Percentiles rank a stretch among this genome's conserved stretches.
Conservation (phyloP, 2,329 filamentous ascomycete genomes). For the Purpureocillium lavendulum region DNA sequence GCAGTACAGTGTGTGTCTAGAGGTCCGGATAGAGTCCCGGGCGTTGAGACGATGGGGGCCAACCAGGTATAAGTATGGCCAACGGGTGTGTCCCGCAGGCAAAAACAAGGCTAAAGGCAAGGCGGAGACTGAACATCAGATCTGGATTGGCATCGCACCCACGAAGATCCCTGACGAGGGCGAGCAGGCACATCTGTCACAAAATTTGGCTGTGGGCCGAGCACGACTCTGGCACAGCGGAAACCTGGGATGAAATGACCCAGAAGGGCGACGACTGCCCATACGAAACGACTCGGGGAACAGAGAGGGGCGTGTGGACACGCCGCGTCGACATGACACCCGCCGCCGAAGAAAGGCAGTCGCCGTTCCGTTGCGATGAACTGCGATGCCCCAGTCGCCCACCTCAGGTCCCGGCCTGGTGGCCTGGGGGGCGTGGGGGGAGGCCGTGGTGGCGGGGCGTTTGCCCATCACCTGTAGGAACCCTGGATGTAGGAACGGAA, state of each 20-base stretch:
- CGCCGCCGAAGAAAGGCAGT: too few relatives aligned
- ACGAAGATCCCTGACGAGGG: constrained; percentile 4
- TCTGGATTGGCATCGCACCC: constrained; percentile 10
- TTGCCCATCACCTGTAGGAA: too few relatives aligned
- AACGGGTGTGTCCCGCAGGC: not conserved
- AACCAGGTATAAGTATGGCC: constrained; percentile 11
- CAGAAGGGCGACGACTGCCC: constrained; percentile 1
- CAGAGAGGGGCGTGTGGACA: constrained; percentile 3
- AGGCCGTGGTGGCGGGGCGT: too few relatives aligned
- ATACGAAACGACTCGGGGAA: constrained; percentile 3
- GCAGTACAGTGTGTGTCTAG: constrained; percentile 9
- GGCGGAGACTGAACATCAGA: constrained; percentile 10
- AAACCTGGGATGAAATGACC: constrained; percentile 8
- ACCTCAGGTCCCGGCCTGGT: too few relatives aligned
- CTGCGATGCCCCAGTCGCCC: too few relatives aligned
- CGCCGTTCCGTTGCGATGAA: too few relatives aligned
- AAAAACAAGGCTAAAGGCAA: constrained; percentile 2
- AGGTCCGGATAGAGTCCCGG: constrained; percentile 2
- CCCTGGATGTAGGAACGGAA: not conserved
- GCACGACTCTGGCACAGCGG: constrained; percentile 4
- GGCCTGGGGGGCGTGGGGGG: too few relatives aligned
- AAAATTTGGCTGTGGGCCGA: constrained; percentile 11
- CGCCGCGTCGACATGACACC: not conserved
- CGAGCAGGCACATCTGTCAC: constrained; percentile 9
- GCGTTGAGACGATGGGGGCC: constrained; percentile 4